Percentiles rank a stretch among this genome's conserved stretches.
phyloP scores from a whole-genome alignment of 495 filamentous ascomycete species.

The Beverwykella pulmonaria region DNA sequence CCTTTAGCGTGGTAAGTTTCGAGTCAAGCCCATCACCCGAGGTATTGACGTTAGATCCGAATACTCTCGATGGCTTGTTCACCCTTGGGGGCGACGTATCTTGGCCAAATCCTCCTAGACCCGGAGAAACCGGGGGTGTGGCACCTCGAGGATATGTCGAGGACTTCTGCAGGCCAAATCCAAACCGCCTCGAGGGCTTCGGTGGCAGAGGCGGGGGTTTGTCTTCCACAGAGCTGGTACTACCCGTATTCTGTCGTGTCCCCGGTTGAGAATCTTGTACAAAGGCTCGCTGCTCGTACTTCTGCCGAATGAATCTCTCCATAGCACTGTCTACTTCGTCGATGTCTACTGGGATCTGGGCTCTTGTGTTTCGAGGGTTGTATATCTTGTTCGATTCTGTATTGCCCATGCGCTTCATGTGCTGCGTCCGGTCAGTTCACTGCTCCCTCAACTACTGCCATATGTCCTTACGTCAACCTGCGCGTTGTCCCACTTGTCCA shows the following conservation, averaged over 20 bases:
- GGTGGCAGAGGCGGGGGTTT: slow-evolving; percentile 80
- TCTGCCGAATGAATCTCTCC: slow-evolving; percentile 91
- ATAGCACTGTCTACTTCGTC: slow-evolving; percentile 91
- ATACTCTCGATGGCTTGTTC: slow-evolving; percentile 64
- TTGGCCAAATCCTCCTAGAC: slow-evolving; percentile 35
- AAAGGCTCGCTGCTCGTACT: slow-evolving; percentile 74
- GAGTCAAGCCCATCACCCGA: slow-evolving; percentile 61
- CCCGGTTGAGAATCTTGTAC: slow-evolving; percentile 45
- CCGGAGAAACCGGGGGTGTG: slow-evolving; percentile 45
- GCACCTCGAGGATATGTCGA: slow-evolving; percentile 59
- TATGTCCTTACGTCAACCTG: slow-evolving; percentile 80
- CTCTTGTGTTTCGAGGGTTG: slow-evolving; percentile 80
- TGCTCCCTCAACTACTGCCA: background rate
- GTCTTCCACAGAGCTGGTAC: slow-evolving; percentile 53
- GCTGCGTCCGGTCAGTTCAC: slow-evolving; percentile 56
- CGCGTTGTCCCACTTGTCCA: slow-evolving; percentile 94
- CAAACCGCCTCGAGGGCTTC: slow-evolving; percentile 76
- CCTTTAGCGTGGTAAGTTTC: slow-evolving; percentile 75
- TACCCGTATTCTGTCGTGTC: slow-evolving; percentile 54
- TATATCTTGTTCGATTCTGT: slow-evolving; percentile 78
- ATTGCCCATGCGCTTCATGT: slow-evolving; percentile 92
- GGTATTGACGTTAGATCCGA: slow-evolving; percentile 66
- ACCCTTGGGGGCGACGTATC: slow-evolving; percentile 47
- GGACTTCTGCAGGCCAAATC: slow-evolving; percentile 70
- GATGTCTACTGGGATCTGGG: slow-evolving; percentile 79